phyloP scores from a whole-genome alignment of 371 early-diverging fungal species.

The Mucor racemosus region DNA sequence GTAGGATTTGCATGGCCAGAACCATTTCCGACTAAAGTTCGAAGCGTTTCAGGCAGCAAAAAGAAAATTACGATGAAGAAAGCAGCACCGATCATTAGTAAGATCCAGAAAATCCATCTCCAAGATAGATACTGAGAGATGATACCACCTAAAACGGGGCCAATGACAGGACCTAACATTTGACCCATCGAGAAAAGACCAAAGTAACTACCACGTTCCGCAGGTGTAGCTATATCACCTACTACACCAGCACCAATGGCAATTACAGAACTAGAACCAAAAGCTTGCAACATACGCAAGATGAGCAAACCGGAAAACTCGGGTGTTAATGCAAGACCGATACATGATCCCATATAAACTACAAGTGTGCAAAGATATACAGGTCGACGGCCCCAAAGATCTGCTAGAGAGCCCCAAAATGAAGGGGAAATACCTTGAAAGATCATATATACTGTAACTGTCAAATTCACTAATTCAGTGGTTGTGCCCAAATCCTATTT shows the following conservation, averaged over 20 bases:
- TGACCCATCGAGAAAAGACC: constrained; percentile 61
- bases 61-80: constrained; percentile 24
- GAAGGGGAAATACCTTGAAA: constrained; percentile 44
- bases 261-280: constrained; percentile 67
- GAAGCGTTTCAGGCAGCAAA: constrained; percentile 46
- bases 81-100: constrained; percentile 27
- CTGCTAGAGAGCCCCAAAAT: constrained; percentile 69
- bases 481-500: constrained; percentile 28
- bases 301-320: constrained; percentile 53
- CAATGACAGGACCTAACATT: constrained; percentile 46
- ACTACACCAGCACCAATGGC: constrained; percentile 46
- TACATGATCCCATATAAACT: constrained; percentile 58
- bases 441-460: constrained; percentile 40
- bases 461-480: constrained; percentile 33
- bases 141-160: constrained; percentile 45
- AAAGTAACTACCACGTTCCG: constrained; percentile 64
- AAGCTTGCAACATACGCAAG: constrained; percentile 65
- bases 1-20: constrained; percentile 50
- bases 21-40: constrained; percentile 53
- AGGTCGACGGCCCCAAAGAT: constrained; percentile 62
- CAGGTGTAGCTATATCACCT: constrained; percentile 13
- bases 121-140: not conserved
- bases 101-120: constrained; percentile 46
- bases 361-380: constrained; percentile 63
- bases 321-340: constrained; percentile 60